These are phyloP conservation scores for Beauveria varroae DNA, from an alignment of 2,329 filamentous ascomycete species.

Conservation along the genomic window DNA sequence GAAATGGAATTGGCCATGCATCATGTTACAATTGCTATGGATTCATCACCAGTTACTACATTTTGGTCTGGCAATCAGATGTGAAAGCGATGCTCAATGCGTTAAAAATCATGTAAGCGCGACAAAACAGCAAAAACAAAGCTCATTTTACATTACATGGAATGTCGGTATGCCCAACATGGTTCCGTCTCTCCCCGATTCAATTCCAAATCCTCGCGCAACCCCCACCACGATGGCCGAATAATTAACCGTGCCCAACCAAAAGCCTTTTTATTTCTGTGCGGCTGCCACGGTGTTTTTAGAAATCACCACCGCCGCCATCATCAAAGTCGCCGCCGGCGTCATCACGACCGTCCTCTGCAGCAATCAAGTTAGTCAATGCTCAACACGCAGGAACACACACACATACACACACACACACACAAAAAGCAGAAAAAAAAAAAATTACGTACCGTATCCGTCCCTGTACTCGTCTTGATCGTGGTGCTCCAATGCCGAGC, in stretches of 20 bases:
- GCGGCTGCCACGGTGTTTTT: background rate
- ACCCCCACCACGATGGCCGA: too few species aligned
- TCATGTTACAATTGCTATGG: too few species aligned
- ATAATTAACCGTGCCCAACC: background rate
- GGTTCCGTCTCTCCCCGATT: too few species aligned
- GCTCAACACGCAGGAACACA: background rate
- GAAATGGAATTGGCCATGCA: too few species aligned
- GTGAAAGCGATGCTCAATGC: too few species aligned
- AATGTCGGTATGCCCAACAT: background rate
- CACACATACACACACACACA: too few species aligned
- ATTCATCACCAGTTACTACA: too few species aligned
- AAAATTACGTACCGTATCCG: conserved; percentile 30
- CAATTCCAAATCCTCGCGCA: too few species aligned
- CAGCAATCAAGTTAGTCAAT: background rate
- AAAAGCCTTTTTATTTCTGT: background rate
- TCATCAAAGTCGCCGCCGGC: conserved; percentile 25
- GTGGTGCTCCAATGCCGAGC: conserved; percentile 56
- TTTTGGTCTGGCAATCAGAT: too few species aligned
- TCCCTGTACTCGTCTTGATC: conserved; percentile 49
- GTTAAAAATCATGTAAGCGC: background rate
- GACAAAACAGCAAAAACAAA: background rate
- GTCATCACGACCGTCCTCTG: conserved; percentile 25
- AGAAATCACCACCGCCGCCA: conserved; percentile 24
- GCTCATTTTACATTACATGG: background rate
- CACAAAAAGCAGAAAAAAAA: background rate